phyloP scores from a whole-genome alignment of 768 basidiomycete species.

The Leucosporidium creatinivorum region DNA sequence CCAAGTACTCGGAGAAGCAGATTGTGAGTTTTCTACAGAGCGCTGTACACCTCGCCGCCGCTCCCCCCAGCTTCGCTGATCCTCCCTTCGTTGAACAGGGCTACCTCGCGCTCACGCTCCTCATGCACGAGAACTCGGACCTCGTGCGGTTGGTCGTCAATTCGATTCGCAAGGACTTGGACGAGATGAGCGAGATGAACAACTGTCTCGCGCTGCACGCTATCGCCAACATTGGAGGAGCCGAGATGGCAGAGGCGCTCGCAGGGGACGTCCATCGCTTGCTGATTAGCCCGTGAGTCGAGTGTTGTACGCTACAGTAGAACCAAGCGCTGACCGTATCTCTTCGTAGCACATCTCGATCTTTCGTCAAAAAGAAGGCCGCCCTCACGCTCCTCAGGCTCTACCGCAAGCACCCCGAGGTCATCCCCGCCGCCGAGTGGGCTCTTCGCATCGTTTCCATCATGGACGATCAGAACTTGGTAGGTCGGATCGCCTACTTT shows the following conservation, averaged over 20 bases:
- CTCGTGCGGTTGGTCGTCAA: slow-evolving; percentile 94
- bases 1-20: slow-evolving; percentile 97
- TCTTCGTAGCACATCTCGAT: slow-evolving; percentile 69
- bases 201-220: slow-evolving; percentile 96
- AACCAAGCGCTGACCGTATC: neutral
- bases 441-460: slow-evolving; percentile 86
- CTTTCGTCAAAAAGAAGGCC: slow-evolving; percentile 97
- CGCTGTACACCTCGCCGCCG: slow-evolving; percentile 58
- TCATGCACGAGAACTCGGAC: slow-evolving; percentile 99
- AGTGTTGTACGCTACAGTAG: neutral
- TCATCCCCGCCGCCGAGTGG: slow-evolving; percentile 91
- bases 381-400: slow-evolving; percentile 84
- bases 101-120: slow-evolving; percentile 88
- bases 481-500: slow-evolving; percentile 37
- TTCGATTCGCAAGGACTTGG: slow-evolving; percentile 93
- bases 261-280: slow-evolving; percentile 88
- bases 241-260: slow-evolving; percentile 96
- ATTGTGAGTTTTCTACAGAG: slow-evolving; percentile 78
- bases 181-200: slow-evolving; percentile 85
- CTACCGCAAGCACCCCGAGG: slow-evolving; percentile 91
- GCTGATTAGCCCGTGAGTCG: slow-evolving; percentile 78
- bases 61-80: neutral
- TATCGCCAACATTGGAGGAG: slow-evolving; percentile 94
- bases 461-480: slow-evolving; percentile 89
- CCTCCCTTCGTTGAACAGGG: slow-evolving; percentile 54